Evolutionary conservation across 75 land plant species (phyloP), one percentile per base, ranked within the genome.

Genomic region (Cupressus sempervirens): DNA sequence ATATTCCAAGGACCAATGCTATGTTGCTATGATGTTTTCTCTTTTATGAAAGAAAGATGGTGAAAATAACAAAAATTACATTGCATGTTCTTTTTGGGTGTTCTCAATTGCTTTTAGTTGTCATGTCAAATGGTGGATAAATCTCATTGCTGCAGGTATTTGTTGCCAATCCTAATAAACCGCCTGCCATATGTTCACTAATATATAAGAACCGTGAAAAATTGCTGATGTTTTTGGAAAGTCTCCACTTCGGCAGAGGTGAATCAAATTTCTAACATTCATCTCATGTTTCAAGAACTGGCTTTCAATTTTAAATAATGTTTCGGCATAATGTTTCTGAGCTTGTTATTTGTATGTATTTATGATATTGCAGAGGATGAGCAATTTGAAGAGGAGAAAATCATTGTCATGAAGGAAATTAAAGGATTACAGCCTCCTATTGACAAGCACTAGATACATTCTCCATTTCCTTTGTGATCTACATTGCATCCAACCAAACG

Each of bases 331-430:
- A n/a, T 26, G 45, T 45, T 11, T 79, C 13, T n/a, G 0, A 45
- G 26, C 0, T 79, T 12, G 30, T 45, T 16, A 29, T 7, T 79
- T 43, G 18, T 79, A 79, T 32, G 3, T n/a, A 11, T 40, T 34
- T 41, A 29, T 87, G 35, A 84, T 91, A 89, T 92, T 72, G 82
- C 91, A 85, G 98, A 98, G 30, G 99, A 98, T 84, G 99, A 98
- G 52, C 98, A 96, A 89, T 91, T 96, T 86, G 97, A 98, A 84
- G 98, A 98, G 84, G 99, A 98, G 88, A 98, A 92, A 85, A 98
- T 96, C 73, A 83, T 98, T 29, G 89, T 96, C 35, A 89, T 98
- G 56, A 92, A 96, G 86, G 99, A 98, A 89, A 94, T 98, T 77
- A 92, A 93, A 85, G 91, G 89, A 77, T 82, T 91, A 38, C 87